Base-by-base conservation (phyloP, 2,329 filamentous ascomycete species). In the Nothomitra cinnamomea region DNA sequence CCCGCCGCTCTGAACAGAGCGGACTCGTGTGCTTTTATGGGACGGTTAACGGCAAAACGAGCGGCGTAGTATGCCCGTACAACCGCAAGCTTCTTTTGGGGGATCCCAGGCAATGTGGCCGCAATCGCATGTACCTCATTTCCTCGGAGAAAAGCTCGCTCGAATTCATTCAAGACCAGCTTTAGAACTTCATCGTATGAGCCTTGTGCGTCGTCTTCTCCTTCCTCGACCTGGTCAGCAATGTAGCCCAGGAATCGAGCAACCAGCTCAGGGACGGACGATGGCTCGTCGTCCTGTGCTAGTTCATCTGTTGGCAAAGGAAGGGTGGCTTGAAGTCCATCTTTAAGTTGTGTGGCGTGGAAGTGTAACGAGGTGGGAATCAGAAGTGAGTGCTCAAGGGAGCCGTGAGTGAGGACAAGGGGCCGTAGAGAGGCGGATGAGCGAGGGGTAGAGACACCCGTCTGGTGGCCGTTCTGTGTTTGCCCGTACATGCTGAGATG, bases 271-370 rank as follows among this genome's bases (percentile, higher is more conserved):
- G 87, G 74, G 48, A 89, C 81, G 22, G 94, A 98, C 38, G 92
- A 96, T n/a, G 92, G 92, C 74, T 98, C 94, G 62, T 98, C 92
- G 74, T 98, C 94, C 66, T 90, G 88, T 57, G 92, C 94, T 59
- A 96, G 80, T 74, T 98, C 92, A 67, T 98, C 92, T 66, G 94
- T 98, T 55, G 92, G 86, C 63, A 82, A 76, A 53, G 94, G 94
- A 61, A 98, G 78, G 59, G 82, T 87, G 49, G 85, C 77, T 59
- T 81, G 78, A 72, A 98, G 98, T 60, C 82, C 79, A 62, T 95
- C 89, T 75, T 90, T 94, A 65, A 96, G 77, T 72, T 95, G 87
- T 57, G 88, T 85, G 62, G 92, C 92, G 69, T 92, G 89, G 75
- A 94, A 98, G 72, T 98, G 92, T 58, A 95, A 80, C 64, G 82